Evolutionary conservation across 2,329 filamentous ascomycete genomes (phyloP), one percentile per base, ranked within the genome.

Genomic region (Aspergillus brunneoviolaceus): DNA sequence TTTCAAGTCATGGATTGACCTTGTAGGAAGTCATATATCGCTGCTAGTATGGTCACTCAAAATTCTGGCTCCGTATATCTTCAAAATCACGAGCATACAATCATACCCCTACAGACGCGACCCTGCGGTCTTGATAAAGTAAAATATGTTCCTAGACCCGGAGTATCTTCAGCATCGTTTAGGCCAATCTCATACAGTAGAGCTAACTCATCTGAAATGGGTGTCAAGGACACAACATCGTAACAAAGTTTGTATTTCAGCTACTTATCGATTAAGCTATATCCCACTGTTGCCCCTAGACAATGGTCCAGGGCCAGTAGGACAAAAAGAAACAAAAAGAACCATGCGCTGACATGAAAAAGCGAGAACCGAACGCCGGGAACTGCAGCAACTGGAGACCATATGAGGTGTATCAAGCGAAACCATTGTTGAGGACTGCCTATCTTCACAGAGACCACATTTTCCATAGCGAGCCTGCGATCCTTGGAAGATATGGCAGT

Each of bases 341-440:
- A 42, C 49, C 60, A 63, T 49, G 47, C 60, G 65, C 65, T 63
- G 50, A 58, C 57, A 61, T 42, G 33, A 25, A 53, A 25, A 57
- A 51, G 31, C 60, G 49, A 58, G 62, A 49, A 47, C 63, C 57
- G 58, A 69, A 69, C 67, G 66, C 67, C 67, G 49, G 63, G 42
- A 62, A 63, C 45, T 60, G 61, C 60, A 59, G 45, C 55, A 49
- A 61, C 51, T 57, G 60, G 53, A 42, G 54, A 58, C 49, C 48
- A 48, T 33, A 51, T 39, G 14, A 57, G 60, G 52, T 35, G 39
- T 45, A 45, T 49, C 39, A 55, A 39, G 49, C 49, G 39, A 54
- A 52, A 54, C 56, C 31, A 55, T 52, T 23, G 25, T 51, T 27
- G 49, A 52, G 25, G 45, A 23, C 49, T 51, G 33, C 47, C 4